Base-by-base conservation (phyloP, 1,139 yeast species). In the Nadsonia starkeyi-henricii region DNA sequence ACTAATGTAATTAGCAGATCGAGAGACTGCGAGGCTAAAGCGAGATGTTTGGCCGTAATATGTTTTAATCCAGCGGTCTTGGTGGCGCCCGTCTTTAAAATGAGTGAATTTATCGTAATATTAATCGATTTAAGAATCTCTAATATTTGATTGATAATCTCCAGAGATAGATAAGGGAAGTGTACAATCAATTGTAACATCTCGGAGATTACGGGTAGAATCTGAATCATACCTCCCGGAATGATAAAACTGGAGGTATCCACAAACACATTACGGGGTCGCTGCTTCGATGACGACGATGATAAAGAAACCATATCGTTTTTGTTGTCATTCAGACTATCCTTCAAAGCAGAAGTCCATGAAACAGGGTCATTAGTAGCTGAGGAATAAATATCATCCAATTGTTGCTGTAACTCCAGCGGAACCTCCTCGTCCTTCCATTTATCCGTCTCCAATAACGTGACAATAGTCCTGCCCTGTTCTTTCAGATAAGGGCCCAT, bases 81-180 rank as follows among this genome's bases (percentile, higher is more conserved):
- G 1, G 85, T 81, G 0, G 93, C 93, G 37, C 85, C 86, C 1
- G 91, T 89, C 45, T 81, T 83, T 43, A 84, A 66, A 45, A 84
- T 81, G 2, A 85, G 75, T 55, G 78, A 79, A 3, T 76, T 73
- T 3, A 78, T 68, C 51, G 78, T 75, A 12, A 77, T 65, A 56
- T 81, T 81, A 61, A 77, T 66, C 19, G 74, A 62, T 52, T 75
- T 71, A 50, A 81, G 63, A 48, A 77, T 69, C 47, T 75, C 82
- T 43, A 76, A 58, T 28, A 79, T 53, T 53, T 74, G 57, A 4
- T 52, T 45, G 2, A 61, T 54, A 2, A 62, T 54, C n/a, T 63
- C 72, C 18, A 66, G 62, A 43, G 72, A 70, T 21, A 76, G 62
- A 43, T 68, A 69, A 1, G 79, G 77, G 53, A 81, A 74, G 17